phyloP scores from a whole-genome alignment of 805 yeast species.

The Starmerella asiatica region DNA sequence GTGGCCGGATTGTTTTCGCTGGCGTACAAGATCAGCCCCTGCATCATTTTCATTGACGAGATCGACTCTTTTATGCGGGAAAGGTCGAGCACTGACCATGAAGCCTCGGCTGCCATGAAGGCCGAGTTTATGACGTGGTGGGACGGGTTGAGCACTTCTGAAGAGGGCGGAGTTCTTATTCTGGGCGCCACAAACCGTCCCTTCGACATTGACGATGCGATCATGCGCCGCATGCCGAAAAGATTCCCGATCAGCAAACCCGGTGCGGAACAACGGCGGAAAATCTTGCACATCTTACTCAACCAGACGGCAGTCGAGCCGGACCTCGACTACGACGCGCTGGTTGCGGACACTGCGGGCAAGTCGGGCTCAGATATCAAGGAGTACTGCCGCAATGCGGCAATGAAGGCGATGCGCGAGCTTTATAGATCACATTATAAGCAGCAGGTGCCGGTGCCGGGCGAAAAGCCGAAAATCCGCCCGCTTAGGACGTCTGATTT shows the following conservation, averaged over 20 bases:
- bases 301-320: constrained; percentile 49
- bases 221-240: constrained; percentile 85
- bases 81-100: constrained; percentile 74
- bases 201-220: constrained; percentile 81
- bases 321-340: constrained; percentile 44
- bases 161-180: constrained; percentile 63
- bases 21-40: constrained; percentile 82
- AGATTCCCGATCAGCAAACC: constrained; percentile 72
- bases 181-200: constrained; percentile 94
- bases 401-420: constrained; percentile 77
- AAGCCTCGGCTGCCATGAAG: constrained; percentile 84
- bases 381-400: constrained; percentile 88
- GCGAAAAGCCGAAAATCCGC: constrained; percentile 34
- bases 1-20: constrained; percentile 85
- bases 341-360: constrained; percentile 57
- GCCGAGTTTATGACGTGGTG: constrained; percentile 96
- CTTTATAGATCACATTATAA: constrained; percentile 37
- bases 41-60: constrained; percentile 90
- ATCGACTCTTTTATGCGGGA: constrained; percentile 89
- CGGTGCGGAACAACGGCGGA: constrained; percentile 45
- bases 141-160: constrained; percentile 68
- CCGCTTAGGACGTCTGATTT: constrained; percentile 58
- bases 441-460: constrained; percentile 35
- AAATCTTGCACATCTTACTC: constrained; percentile 58
- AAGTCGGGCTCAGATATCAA: constrained; percentile 83